Conservation (phyloP, 257 asterid species). For the Solanum commersonii region DNA sequence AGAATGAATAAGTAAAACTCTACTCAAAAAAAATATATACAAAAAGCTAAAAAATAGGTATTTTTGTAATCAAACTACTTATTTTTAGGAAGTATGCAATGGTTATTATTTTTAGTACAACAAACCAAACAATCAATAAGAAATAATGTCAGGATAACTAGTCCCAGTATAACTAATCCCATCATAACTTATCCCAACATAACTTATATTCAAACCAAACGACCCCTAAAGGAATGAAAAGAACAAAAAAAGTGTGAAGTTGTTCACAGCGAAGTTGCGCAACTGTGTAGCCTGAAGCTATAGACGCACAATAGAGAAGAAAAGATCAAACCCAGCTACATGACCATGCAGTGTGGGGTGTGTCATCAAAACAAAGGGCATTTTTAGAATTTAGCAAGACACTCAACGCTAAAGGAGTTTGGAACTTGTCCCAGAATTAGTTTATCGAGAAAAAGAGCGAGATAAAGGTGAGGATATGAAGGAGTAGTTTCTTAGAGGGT, state of each 20-base stretch:
- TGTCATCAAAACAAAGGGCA: not conserved
- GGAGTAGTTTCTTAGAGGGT: not conserved
- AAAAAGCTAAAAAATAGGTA: no score
- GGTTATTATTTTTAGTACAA: no score
- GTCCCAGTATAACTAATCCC: no score
- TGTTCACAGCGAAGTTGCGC: not conserved
- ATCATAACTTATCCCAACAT: no score
- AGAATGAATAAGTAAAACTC: no score
- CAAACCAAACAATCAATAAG: no score
- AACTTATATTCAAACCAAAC: no score
- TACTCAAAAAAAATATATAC: no score
- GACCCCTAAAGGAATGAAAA: not conserved
- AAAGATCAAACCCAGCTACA: not conserved
- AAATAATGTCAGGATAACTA: no score
- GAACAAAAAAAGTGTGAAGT: not conserved
- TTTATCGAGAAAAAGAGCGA: not conserved
- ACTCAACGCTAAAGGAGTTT: not conserved
- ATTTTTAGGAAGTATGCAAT: no score
- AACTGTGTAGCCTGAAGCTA: not conserved
- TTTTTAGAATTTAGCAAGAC: not conserved
- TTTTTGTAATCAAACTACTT: no score
- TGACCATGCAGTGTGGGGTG: not conserved
- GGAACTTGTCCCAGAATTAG: not conserved
- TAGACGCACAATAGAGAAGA: not conserved
- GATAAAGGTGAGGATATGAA: not conserved